Percentiles rank a stretch among this genome's conserved stretches.
Evolutionary conservation across 73 alveolate species (phyloP).

Genomic region (Breviolum minutum): DNA sequence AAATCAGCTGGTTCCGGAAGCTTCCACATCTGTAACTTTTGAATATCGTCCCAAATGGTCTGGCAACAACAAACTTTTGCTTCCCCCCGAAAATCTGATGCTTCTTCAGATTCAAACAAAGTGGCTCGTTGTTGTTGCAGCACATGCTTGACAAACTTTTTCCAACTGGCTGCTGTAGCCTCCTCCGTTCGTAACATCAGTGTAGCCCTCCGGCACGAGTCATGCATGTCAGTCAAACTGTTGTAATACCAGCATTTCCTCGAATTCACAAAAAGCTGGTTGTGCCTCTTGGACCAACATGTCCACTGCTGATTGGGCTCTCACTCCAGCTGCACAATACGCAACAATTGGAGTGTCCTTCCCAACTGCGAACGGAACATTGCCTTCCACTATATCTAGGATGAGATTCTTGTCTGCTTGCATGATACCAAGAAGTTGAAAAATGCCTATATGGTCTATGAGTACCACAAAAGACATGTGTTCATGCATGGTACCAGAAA

Average conservation of each 20-base stretch:
- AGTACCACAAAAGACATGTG: too few relatives aligned
- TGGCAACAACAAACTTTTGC: background rate
- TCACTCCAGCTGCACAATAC: constrained; percentile 89
- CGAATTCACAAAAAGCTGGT: background rate
- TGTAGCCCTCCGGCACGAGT: constrained; percentile 54
- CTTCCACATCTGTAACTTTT: background rate
- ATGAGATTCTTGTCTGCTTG: too few relatives aligned
- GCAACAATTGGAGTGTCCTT: constrained; percentile 58
- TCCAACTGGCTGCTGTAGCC: constrained; percentile 92
- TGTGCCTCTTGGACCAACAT: constrained; percentile 56
- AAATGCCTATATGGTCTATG: too few relatives aligned
- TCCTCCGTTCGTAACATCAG: constrained; percentile 63
- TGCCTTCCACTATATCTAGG: too few relatives aligned
- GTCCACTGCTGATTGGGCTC: constrained; percentile 88
- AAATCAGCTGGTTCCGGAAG: background rate
- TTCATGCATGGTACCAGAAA: too few relatives aligned
- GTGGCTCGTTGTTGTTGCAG: constrained; percentile 8
- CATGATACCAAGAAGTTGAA: too few relatives aligned
- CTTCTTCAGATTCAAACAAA: background rate
- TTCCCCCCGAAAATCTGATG: background rate
- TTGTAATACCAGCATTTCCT: background rate
- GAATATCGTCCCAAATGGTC: background rate
- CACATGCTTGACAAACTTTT: constrained; percentile 26
- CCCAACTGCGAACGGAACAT: background rate
- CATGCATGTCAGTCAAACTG: background rate